Evolutionary conservation across 495 filamentous ascomycete genomes (phyloP).

Genomic region (Poronia punctata): DNA sequence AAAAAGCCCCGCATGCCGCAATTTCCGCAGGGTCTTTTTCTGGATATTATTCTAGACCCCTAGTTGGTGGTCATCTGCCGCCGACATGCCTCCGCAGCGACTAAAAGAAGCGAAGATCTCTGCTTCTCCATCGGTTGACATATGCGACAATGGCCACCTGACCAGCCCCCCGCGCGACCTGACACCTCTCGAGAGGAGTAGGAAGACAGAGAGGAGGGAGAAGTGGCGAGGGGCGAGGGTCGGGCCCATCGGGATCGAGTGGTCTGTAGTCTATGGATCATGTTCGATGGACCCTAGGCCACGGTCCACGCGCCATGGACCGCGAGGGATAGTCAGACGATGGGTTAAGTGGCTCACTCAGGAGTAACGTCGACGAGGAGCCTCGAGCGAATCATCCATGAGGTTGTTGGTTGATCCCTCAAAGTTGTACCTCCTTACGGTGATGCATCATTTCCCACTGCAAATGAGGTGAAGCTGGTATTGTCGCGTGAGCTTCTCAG

Average conservation of each 20-base stretch:
- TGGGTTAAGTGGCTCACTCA: too few relatives aligned
- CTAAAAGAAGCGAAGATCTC: constrained; percentile 10
- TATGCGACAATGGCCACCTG: too few relatives aligned
- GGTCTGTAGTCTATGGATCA: too few relatives aligned
- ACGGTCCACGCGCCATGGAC: too few relatives aligned
- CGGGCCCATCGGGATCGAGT: too few relatives aligned
- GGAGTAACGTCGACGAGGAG: too few relatives aligned
- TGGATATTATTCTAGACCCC: background rate
- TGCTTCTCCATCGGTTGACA: constrained; percentile 8
- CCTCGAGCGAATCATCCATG: background rate
- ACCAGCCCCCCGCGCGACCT: too few relatives aligned
- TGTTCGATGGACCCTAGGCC: too few relatives aligned
- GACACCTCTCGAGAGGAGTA: too few relatives aligned
- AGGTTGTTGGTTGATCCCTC: background rate
- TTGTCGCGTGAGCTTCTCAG: background rate
- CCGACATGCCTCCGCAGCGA: constrained; percentile 1
- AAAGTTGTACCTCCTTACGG: constrained; percentile 1
- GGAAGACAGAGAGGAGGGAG: too few relatives aligned
- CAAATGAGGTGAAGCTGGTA: constrained; percentile 3
- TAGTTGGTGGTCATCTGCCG: constrained; percentile 3
- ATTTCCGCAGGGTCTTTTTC: background rate
- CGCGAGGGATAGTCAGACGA: too few relatives aligned
- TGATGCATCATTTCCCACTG: background rate
- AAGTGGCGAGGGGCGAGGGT: too few relatives aligned
- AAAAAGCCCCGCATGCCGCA: background rate